phyloP scores from a whole-genome alignment of 1,284 basidiomycete genomes.

The Moesziomyces sp. region DNA sequence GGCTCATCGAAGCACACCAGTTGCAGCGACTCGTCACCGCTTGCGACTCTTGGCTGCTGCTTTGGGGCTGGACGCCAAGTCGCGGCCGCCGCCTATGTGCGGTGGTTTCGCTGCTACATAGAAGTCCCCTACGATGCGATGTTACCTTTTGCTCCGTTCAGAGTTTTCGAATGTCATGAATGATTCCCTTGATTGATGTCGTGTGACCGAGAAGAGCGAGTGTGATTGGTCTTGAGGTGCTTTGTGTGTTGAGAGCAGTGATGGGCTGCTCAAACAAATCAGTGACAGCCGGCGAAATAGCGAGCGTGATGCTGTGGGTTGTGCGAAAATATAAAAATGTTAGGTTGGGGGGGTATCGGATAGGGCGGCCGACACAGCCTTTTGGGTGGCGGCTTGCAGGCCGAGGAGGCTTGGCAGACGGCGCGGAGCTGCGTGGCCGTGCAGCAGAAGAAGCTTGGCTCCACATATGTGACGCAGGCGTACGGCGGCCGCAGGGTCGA shows the following conservation, averaged over 20 bases:
- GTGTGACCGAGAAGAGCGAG: neutral
- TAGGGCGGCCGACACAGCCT: neutral
- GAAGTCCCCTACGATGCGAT: slow-evolving; percentile 29
- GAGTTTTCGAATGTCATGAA: slow-evolving; percentile 42
- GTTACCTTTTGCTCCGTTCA: slow-evolving; percentile 37
- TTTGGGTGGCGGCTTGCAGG: neutral
- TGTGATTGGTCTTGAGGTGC: no score
- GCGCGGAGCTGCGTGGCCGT: neutral
- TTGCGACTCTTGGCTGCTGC: neutral
- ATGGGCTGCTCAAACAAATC: no score
- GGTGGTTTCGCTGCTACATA: slow-evolving; percentile 19
- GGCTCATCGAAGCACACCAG: slow-evolving; percentile 1
- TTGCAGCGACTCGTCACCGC: slow-evolving; percentile 47
- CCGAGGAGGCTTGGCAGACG: neutral
- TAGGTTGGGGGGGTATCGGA: no score
- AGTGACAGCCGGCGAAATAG: no score
- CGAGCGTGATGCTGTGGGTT: no score
- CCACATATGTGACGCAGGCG: neutral
- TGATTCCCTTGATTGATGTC: slow-evolving; percentile 13
- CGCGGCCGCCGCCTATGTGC: slow-evolving; percentile 2
- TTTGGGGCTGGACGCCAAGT: neutral
- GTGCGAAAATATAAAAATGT: no score
- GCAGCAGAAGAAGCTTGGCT: neutral
- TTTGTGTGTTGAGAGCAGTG: no score
- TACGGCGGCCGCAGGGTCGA: no score